Base-by-base conservation (phyloP, 805 yeast species). In the Yarrowia sp. region DNA sequence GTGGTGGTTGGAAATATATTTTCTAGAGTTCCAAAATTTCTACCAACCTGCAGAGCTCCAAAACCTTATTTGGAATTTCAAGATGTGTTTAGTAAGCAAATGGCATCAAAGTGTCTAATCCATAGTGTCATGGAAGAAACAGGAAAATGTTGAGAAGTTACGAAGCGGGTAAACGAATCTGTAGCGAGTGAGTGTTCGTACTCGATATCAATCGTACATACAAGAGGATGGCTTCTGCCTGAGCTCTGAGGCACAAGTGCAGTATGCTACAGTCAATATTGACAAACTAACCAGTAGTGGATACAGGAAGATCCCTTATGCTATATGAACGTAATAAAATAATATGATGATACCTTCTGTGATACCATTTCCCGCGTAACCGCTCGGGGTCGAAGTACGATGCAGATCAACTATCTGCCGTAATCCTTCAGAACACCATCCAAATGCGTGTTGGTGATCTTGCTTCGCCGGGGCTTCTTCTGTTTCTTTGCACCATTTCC, bases 361-460 rank as follows among this genome's bases (percentile, higher is more conserved):
- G 17, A 14, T 52, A 33, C 12, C 17, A 12, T 24, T 14, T 36
- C 33, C 24, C 42, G 42, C 30, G 39, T 24, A 24, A 24, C 30
- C 30, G 6, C 3, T 24, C 30, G 30, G 30, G 30, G 3, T 24
- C 30, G 30, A 24, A 24, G 30, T 24, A 24, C 30, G 30, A 7
- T 24, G 6, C 30, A 24, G 30, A 24, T 20, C 12, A 12, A 6
- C 40, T 58, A 58, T 34, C 64, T 58, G 20, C 75, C 72, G 68
- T 92, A 95, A 75, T 95, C 99, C 78, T 90, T 92, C 75, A 95
- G 85, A 30, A 95, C 89, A 68, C 98, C 98, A 77, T 92, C 89
- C 96, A 95, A 90, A 78, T 95, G 99, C 2, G 96, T 89, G 77
- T 95, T 95, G 12, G 99, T 95, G 74, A 95, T 86, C 82, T 92